Base-by-base conservation (phyloP, 805 yeast genomes). In the Cyberlindnera galapagoensis region DNA sequence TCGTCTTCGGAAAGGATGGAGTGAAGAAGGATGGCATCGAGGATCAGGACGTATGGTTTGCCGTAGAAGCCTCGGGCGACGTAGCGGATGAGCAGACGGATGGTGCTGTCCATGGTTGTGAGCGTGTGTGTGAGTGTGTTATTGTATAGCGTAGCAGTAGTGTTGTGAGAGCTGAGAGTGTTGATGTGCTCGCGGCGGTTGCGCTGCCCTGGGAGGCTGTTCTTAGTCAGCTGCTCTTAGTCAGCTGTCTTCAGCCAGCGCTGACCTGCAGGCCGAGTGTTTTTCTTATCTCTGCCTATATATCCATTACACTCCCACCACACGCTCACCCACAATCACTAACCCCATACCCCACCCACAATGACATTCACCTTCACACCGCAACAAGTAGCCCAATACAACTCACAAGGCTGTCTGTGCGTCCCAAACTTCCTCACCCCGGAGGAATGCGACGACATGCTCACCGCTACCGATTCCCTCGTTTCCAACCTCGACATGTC, bases 1-100 rank as follows among this genome's bases (percentile, higher is more conserved):
- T 92, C 98, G 40, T 90, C 97, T 57, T 92, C 98, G 13, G 88
- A 80, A 19, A 90, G 68, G 7, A 90, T 96, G 11, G 88, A 80
- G 57, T 90, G 98, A 48, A 81, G 72, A 24, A 90, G 58, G 6
- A 90, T 63, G 2, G 97, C 95, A 57, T 90, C 98, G 42, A 92
- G 56, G 7, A 90, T 78, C 27, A 90, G 67, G 24, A 88, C 79
- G 44, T 82, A 82, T n/a, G 84, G 80, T 20, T 78, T 76, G 21
- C 85, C 79, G 52, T 88, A 92, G 60, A 90, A 92, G 12, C 94
- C 88, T 42, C 97, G 68, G 2, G 78, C 76, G 9, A 86, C 95
- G 44, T 80, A 77, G 38, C 94, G 72, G 34, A 90, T 62, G 41
- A 90, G 44, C 19, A 47, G 51, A 27, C 62, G 59, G 13, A 64